Evolutionary conservation across 2,329 filamentous ascomycete genomes (phyloP).

Genomic region (Neofusicoccum umdonicola): DNA sequence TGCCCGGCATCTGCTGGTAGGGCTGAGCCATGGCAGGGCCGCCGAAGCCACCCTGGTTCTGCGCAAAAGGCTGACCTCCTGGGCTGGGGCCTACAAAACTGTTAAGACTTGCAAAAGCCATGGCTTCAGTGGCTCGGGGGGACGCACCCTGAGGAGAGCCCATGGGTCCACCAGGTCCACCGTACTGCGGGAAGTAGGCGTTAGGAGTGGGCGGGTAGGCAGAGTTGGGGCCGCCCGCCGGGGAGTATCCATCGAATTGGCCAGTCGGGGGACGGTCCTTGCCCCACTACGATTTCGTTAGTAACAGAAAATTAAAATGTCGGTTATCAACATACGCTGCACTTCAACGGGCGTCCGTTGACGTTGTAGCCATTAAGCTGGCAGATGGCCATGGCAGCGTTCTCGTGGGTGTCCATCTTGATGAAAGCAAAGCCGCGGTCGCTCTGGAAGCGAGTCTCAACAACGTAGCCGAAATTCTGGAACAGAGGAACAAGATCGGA

Average conservation of each 20-base stretch:
- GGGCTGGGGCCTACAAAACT: constrained; percentile 51
- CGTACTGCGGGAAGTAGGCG: constrained; percentile 90
- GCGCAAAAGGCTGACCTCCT: constrained; percentile 62
- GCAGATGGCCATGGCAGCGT: constrained; percentile 97
- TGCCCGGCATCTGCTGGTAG: constrained; percentile 55
- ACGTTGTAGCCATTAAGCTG: constrained; percentile 98
- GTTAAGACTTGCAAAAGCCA: constrained; percentile 33
- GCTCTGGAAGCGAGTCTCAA: constrained; percentile 96
- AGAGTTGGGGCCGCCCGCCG: constrained; percentile 65
- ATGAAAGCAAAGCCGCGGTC: constrained; percentile 98
- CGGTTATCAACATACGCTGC: constrained; percentile 73
- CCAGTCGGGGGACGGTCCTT: constrained; percentile 93
- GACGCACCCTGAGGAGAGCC: constrained; percentile 54
- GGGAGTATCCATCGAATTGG: constrained; percentile 78
- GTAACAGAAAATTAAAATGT: constrained; percentile 23
- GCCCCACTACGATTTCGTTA: constrained; percentile 71
- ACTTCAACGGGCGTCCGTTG: constrained; percentile 94
- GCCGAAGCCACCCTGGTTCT: constrained; percentile 59
- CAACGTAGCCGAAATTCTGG: constrained; percentile 97
- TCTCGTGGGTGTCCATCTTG: constrained; percentile 99
- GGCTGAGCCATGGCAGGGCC: constrained; percentile 55
- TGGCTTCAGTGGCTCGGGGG: constrained; percentile 24
- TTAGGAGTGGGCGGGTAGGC: constrained; percentile 76
- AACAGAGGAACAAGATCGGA: constrained; percentile 97
- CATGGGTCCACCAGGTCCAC: constrained; percentile 65